A percentile compares a stretch with the other conserved stretches of the same genome.
phyloP scores from a whole-genome alignment of 371 early-diverging fungal species.

The Lichtheimia corymbifera region DNA sequence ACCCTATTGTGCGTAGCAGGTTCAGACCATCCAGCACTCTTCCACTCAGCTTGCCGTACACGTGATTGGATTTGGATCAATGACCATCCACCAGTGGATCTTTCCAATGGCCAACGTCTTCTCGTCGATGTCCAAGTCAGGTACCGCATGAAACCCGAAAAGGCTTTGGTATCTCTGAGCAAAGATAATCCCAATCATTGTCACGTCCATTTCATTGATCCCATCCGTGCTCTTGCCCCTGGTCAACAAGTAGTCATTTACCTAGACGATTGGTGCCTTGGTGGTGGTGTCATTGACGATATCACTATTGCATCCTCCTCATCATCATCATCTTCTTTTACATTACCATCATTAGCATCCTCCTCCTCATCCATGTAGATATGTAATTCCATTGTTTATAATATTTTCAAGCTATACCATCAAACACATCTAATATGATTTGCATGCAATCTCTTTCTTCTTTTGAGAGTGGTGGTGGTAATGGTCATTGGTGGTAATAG shows the following conservation, averaged over 20 bases:
- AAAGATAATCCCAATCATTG: constrained; percentile 11
- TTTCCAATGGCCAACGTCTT: constrained; percentile 8
- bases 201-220: constrained; percentile 31
- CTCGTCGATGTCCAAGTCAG: constrained; percentile 44
- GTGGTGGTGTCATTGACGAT: constrained; percentile 50
- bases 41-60: constrained; percentile 30
- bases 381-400: too few relatives aligned
- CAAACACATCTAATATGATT: too few relatives aligned
- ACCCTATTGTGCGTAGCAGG: constrained; percentile 44
- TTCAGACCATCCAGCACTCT: constrained; percentile 45
- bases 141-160: constrained; percentile 48
- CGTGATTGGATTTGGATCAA: constrained; percentile 52
- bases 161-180: constrained; percentile 15
- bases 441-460: too few relatives aligned
- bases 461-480: too few relatives aligned
- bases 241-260: constrained; percentile 58
- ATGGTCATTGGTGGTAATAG: too few relatives aligned
- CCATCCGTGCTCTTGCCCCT: constrained; percentile 48
- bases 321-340: not conserved
- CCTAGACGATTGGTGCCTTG: constrained; percentile 57
- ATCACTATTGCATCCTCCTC: constrained; percentile 9
- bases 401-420: too few relatives aligned
- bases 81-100: constrained; percentile 14
- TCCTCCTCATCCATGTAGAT: too few relatives aligned
- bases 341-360: too few relatives aligned